A percentile compares a stretch with the other conserved stretches of the same genome.
phyloP scores from a whole-genome alignment of 78 protist genomes.

The Dictyostelium firmibasis region DNA sequence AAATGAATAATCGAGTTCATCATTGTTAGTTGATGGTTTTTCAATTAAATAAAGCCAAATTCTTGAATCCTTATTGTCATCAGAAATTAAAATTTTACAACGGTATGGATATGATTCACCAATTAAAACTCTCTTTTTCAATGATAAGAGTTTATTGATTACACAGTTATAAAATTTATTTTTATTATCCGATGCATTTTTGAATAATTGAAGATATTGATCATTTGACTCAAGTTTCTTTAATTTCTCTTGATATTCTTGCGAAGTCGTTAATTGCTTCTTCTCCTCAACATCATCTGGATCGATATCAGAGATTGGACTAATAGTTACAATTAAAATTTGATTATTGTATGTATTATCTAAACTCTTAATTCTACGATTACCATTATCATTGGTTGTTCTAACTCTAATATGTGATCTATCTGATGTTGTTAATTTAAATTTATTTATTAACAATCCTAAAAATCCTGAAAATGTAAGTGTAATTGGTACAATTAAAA shows the following conservation, averaged over 20 bases:
- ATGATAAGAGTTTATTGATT: neutral
- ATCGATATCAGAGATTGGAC: neutral
- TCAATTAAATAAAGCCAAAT: neutral
- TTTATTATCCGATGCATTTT: neutral
- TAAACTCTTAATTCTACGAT: neutral
- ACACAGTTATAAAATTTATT: neutral
- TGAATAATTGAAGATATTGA: neutral
- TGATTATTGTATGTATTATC: neutral
- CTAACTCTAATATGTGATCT: constrained; percentile 18
- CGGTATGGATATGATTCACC: constrained; percentile 14
- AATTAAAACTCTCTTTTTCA: neutral
- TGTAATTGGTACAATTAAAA: neutral
- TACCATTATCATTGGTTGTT: neutral
- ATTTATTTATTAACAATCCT: neutral
- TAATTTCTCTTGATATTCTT: neutral
- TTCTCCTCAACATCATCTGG: neutral
- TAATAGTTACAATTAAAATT: neutral
- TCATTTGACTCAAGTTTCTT: neutral
- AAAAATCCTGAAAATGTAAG: constrained; percentile 37
- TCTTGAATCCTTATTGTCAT: neutral
- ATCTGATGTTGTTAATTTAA: neutral
- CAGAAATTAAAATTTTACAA: neutral
- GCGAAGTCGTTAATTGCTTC: neutral
- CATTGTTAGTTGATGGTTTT: neutral
- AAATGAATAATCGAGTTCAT: neutral